Percentiles rank a stretch among this genome's conserved stretches.
phyloP scores from a whole-genome alignment of 2,329 filamentous ascomycete species.

The Tolypocladium cylindrosporum region DNA sequence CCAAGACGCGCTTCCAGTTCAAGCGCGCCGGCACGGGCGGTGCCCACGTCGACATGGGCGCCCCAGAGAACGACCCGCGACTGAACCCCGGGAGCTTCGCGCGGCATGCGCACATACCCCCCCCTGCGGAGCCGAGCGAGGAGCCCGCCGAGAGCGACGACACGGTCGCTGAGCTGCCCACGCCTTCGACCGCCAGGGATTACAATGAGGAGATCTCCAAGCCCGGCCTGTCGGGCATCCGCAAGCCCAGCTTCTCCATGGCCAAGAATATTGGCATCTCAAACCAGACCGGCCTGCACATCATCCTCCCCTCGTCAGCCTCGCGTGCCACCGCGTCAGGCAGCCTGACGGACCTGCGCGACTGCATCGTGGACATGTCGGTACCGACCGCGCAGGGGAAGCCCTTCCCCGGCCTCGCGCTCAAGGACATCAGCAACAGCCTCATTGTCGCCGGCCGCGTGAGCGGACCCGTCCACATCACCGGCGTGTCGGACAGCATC shows the following conservation, averaged over 20 bases:
- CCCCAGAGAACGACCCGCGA: constrained; percentile 31
- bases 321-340: constrained; percentile 64
- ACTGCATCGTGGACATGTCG: constrained; percentile 74
- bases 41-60: constrained; percentile 31
- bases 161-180: constrained; percentile 25
- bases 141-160: constrained; percentile 18
- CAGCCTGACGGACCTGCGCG: constrained; percentile 56
- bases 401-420: constrained; percentile 57
- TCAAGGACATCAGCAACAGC: constrained; percentile 61
- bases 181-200: constrained; percentile 27
- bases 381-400: constrained; percentile 44
- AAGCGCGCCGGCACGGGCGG: constrained; percentile 28
- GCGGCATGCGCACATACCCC: constrained; percentile 13
- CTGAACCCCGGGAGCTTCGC: constrained; percentile 25
- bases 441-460: constrained; percentile 73
- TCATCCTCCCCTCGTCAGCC: constrained; percentile 65
- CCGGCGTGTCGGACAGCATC: constrained; percentile 60
- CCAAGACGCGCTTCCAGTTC: constrained; percentile 78
- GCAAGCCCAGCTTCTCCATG: constrained; percentile 55
- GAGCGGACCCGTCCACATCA: constrained; percentile 74
- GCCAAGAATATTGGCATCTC: constrained; percentile 54
- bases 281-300: constrained; percentile 58
- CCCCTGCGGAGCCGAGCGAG: constrained; percentile 5
- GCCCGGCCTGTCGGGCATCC: constrained; percentile 28
- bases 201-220: constrained; percentile 48